Conservation (phyloP, 768 basidiomycete genomes). For the Infundibulicybe gibba region DNA sequence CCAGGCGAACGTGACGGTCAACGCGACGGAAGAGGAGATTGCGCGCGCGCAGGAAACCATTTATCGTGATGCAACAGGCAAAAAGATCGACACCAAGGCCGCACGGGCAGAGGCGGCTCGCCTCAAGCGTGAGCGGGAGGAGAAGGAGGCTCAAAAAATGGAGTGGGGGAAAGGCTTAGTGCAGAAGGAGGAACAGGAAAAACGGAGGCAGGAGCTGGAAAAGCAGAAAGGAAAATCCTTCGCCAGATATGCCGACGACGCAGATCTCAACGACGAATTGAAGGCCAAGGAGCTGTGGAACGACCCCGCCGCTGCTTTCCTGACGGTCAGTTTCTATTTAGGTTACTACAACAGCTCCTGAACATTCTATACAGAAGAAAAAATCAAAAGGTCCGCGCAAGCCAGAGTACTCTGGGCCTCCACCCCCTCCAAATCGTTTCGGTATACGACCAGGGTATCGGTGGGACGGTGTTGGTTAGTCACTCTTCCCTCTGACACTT, state of each 20-base stretch:
- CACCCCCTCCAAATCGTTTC: constrained; percentile 92
- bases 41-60: constrained; percentile 83
- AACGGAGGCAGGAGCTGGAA: constrained; percentile 59
- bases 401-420: constrained; percentile 85
- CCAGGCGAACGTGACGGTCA: constrained; percentile 29
- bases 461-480: constrained; percentile 96
- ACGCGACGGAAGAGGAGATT: constrained; percentile 48
- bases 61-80: constrained; percentile 87
- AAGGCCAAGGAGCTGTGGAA: constrained; percentile 88
- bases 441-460: constrained; percentile 93
- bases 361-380: constrained; percentile 54
- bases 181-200: constrained; percentile 79
- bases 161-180: constrained; percentile 98
- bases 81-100: constrained; percentile 85
- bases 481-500: background rate
- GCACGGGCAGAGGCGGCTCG: constrained; percentile 82
- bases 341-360: background rate
- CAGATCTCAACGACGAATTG: constrained; percentile 79
- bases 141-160: constrained; percentile 89
- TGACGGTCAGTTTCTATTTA: constrained; percentile 57
- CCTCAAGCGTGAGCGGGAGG: constrained; percentile 75
- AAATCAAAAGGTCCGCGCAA: constrained; percentile 67
- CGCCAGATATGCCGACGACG: constrained; percentile 80
- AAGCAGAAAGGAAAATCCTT: constrained; percentile 64
- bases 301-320: constrained; percentile 94